A percentile compares a stretch with the other conserved stretches of the same genome.
Conservation (phyloP, 1,284 basidiomycete genomes). For the Lignosus rhinocerotis region DNA sequence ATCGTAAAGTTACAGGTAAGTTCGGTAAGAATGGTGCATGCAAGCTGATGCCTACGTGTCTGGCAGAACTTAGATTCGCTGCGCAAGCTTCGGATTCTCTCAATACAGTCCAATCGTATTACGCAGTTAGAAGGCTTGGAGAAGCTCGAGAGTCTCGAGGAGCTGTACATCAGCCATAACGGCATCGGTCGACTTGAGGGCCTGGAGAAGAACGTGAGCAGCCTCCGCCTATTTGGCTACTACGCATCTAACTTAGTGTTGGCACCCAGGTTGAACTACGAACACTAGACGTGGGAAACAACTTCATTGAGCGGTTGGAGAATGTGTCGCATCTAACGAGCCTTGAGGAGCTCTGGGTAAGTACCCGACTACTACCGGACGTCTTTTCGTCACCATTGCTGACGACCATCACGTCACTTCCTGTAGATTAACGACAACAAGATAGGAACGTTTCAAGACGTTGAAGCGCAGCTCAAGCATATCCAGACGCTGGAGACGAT, state of each 20-base stretch:
- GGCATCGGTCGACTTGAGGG: slow-evolving; percentile 87
- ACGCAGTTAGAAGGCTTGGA: slow-evolving; percentile 85
- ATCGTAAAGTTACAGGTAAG: slow-evolving; percentile 81
- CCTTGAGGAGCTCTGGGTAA: slow-evolving; percentile 93
- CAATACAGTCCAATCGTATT: slow-evolving; percentile 93
- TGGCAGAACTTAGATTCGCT: slow-evolving; percentile 61
- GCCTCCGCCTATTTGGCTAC: background rate
- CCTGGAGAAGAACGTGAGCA: slow-evolving; percentile 76
- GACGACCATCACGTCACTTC: background rate
- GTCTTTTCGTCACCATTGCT: background rate
- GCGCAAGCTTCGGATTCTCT: slow-evolving; percentile 77
- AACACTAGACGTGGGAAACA: slow-evolving; percentile 88
- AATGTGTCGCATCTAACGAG: slow-evolving; percentile 75
- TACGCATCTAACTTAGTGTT: background rate
- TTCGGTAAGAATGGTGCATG: background rate
- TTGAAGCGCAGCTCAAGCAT: slow-evolving; percentile 77
- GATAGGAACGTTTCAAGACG: slow-evolving; percentile 65
- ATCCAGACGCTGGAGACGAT: slow-evolving; percentile 79
- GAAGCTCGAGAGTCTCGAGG: slow-evolving; percentile 73
- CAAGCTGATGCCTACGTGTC: slow-evolving; percentile 8
- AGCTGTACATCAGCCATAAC: slow-evolving; percentile 95
- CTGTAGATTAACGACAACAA: slow-evolving; percentile 85
- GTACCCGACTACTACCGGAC: slow-evolving; percentile 26
- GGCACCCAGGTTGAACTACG: slow-evolving; percentile 67
- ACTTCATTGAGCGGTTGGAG: slow-evolving; percentile 80